Conservation (phyloP, 208 protist species). For the Phytomonas sp. region DNA sequence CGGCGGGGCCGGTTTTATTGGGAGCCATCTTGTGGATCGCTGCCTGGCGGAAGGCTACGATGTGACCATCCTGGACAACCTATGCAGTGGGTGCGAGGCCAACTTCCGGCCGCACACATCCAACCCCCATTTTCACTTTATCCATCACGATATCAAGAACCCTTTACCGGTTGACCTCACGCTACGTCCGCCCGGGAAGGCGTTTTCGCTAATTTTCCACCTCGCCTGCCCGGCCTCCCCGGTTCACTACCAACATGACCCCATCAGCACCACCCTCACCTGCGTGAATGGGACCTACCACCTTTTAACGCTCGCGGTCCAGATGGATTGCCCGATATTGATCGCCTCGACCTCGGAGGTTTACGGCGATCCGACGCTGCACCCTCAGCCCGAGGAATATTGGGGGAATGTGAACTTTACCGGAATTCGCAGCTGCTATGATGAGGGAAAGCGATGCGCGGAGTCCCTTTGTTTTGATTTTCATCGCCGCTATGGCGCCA, state of each 20-base stretch:
- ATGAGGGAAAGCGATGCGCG: constrained; percentile 93
- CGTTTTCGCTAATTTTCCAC: constrained; percentile 89
- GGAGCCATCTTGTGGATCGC: constrained; percentile 86
- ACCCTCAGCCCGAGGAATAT: constrained; percentile 90
- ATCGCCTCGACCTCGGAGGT: constrained; percentile 90
- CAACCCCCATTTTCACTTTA: constrained; percentile 70
- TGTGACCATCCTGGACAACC: constrained; percentile 90
- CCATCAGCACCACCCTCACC: constrained; percentile 93
- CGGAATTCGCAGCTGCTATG: constrained; percentile 90
- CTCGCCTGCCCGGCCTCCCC: constrained; percentile 92
- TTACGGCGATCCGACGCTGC: constrained; percentile 88
- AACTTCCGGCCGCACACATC: constrained; percentile 68
- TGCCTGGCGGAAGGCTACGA: constrained; percentile 62
- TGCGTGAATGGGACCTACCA: constrained; percentile 89
- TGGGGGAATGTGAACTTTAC: constrained; percentile 89
- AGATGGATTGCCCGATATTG: constrained; percentile 66
- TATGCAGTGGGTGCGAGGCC: constrained; percentile 71
- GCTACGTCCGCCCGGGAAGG: background rate
- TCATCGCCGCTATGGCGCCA: constrained; percentile 42
- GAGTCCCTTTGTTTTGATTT: constrained; percentile 92
- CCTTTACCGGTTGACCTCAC: constrained; percentile 24
- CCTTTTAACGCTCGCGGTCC: constrained; percentile 84
- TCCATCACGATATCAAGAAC: constrained; percentile 79
- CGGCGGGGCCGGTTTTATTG: constrained; percentile 94
- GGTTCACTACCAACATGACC: constrained; percentile 86